Evolutionary conservation across 257 asterid genomes (phyloP).

Genomic region (Galeopsis tetrahit): DNA sequence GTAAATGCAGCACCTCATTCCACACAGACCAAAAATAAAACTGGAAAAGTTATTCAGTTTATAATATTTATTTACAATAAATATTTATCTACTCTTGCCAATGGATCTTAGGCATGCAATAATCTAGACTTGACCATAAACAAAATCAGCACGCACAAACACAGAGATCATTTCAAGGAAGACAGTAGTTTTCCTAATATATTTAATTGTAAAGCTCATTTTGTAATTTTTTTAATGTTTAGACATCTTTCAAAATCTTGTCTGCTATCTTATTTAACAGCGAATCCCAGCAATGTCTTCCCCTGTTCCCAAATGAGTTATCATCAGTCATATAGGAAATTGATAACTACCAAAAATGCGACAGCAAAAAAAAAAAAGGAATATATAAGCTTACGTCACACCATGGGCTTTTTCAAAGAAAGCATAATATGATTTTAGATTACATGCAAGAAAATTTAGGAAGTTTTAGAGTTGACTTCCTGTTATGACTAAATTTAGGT

Average conservation of each 20-base stretch:
- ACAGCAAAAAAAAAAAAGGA: neutral
- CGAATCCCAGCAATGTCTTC: neutral
- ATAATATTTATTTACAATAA: neutral
- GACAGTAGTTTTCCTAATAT: neutral
- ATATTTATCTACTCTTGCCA: neutral
- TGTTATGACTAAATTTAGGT: neutral
- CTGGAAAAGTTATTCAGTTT: neutral
- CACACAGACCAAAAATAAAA: neutral
- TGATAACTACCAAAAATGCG: neutral
- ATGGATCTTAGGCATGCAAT: conserved; percentile 1
- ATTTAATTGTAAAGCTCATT: neutral
- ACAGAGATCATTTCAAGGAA: neutral
- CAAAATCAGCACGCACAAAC: neutral
- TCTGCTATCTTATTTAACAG: neutral
- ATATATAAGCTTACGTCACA: neutral
- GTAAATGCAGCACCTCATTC: neutral
- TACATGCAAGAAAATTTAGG: neutral
- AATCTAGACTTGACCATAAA: neutral
- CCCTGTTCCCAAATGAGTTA: neutral
- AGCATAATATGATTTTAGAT: neutral
- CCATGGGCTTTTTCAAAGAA: neutral
- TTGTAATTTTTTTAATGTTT: neutral
- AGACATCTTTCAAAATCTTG: neutral
- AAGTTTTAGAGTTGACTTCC: neutral
- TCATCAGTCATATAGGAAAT: neutral